Percentiles rank a stretch among this genome's conserved stretches.
These are phyloP conservation scores for Plasmodium knowlesi DNA, from an alignment of 169 alveolate species.

Conservation along the genomic window DNA sequence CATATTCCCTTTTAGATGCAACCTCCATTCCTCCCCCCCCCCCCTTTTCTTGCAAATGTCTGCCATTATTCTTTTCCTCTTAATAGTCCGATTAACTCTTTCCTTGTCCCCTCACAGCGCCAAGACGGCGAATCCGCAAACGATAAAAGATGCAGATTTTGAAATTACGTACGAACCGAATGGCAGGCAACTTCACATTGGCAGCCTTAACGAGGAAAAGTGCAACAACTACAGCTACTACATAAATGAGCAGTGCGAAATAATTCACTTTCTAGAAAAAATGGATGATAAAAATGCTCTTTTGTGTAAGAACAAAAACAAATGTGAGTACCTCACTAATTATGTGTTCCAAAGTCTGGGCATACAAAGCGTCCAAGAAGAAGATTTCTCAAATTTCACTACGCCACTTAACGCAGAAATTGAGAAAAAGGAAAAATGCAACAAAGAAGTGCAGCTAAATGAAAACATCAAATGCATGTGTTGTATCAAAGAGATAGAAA, in stretches of 20 bases:
- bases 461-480: slow-evolving; percentile 56
- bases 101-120: not conserved
- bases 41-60: slow-evolving; percentile 13
- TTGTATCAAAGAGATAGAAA: slow-evolving; percentile 8
- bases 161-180: slow-evolving; percentile 34
- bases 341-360: slow-evolving; percentile 37
- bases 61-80: not conserved
- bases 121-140: not conserved
- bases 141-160: slow-evolving; percentile 14
- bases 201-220: slow-evolving; percentile 8
- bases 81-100: not conserved
- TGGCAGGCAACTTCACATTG: slow-evolving; percentile 19
- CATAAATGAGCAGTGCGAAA: slow-evolving; percentile 50
- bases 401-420: not conserved
- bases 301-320: slow-evolving; percentile 15
- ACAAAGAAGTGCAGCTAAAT: slow-evolving; percentile 35
- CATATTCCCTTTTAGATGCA: not conserved
- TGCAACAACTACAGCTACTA: slow-evolving; percentile 30
- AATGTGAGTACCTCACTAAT: slow-evolving; percentile 11
- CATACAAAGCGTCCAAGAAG: slow-evolving; percentile 6
- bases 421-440: slow-evolving; percentile 19
- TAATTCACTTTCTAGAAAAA: not conserved
- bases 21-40: not conserved
- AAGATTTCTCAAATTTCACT: not conserved
- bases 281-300: not conserved